Base-by-base conservation (phyloP, 805 yeast genomes). In the Clavispora asparagi region DNA sequence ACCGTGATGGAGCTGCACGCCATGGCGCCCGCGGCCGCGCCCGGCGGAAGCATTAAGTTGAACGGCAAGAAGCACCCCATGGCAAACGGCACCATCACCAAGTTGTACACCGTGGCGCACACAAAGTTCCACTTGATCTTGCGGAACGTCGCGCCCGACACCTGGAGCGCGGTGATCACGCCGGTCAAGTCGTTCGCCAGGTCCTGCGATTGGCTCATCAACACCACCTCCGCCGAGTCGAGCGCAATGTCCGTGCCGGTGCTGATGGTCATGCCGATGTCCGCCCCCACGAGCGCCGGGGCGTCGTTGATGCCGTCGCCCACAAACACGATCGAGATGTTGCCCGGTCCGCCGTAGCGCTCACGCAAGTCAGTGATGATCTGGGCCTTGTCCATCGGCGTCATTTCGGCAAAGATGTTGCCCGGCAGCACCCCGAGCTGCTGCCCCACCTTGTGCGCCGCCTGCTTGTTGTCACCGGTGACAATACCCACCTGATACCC, bases 281-380 rank as follows among this genome's bases (percentile, higher is more conserved):
- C 88, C 1, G 97, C 86, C 46, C 85, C 77, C 1, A 88, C 95
- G 45, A 94, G 74, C 0, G 98, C 98, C 0, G 99, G 97, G 0
- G 98, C 95, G 62, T 94, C 99, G 64, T 94, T 94, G 54, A 94
- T 87, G 49, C 99, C 99, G 67, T 94, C 99, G 33, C 99, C 99
- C 19, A 94, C 84, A 73, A 95, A 90, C 6, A 91, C 92, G 37
- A 94, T 84, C 3, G 67, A 64, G 4, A 61, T 67, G 39, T 67
- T 61, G 11, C 37, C 35, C 6, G 55, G 51, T 1, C 66, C 66
- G 1, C 73, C 73, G 38, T 60, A 62, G 14, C 72, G 68, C 13
- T 57, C 63, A 57, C 83, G 87, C 45, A 88, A 67, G 41, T 74
- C 71, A 36, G 68, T 66, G 19, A 94, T 81, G 30, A 88, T 73